These are phyloP conservation scores for Leccinum incarnatum DNA, from an alignment of 768 basidiomycete species.

Conservation along the genomic window DNA sequence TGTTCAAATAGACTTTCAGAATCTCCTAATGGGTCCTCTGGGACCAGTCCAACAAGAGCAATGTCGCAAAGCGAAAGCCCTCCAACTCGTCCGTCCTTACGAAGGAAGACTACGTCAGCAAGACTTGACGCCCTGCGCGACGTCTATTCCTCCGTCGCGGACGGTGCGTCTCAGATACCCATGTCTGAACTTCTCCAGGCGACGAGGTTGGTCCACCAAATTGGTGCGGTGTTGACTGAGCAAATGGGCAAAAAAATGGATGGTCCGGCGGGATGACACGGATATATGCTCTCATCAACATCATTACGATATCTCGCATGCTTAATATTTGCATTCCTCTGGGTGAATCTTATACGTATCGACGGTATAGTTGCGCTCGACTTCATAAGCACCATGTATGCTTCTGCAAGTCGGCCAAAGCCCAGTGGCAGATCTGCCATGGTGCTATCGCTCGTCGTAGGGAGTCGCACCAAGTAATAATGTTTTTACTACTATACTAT, in stretches of 20 bases:
- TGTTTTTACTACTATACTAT: not conserved
- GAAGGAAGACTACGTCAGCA: constrained; percentile 39
- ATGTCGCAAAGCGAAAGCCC: constrained; percentile 12
- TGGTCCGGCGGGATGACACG: constrained; percentile 4
- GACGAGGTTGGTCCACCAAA: constrained; percentile 42
- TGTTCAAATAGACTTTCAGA: constrained; percentile 1
- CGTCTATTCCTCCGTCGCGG: constrained; percentile 42
- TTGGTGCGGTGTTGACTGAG: constrained; percentile 46
- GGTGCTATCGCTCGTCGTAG: no score
- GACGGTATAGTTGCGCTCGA: no score
- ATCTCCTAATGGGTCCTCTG: not conserved
- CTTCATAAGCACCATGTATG: no score
- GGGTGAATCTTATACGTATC: not conserved
- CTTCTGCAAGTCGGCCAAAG: no score
- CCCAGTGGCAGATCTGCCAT: no score
- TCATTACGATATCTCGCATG: constrained; percentile 37
- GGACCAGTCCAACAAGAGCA: constrained; percentile 1
- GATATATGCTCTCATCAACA: not conserved
- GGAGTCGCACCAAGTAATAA: not conserved
- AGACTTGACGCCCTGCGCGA: constrained; percentile 44
- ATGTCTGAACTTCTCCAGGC: constrained; percentile 49
- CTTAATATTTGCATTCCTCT: constrained; percentile 34
- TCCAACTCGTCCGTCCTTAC: constrained; percentile 24
- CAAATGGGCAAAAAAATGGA: constrained; percentile 40
- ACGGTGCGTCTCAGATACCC: constrained; percentile 47